A percentile compares a stretch with the other conserved stretches of the same genome.
phyloP scores from a whole-genome alignment of 352 stramenopile genomes.

The Hyphochytrium catenoides region DNA sequence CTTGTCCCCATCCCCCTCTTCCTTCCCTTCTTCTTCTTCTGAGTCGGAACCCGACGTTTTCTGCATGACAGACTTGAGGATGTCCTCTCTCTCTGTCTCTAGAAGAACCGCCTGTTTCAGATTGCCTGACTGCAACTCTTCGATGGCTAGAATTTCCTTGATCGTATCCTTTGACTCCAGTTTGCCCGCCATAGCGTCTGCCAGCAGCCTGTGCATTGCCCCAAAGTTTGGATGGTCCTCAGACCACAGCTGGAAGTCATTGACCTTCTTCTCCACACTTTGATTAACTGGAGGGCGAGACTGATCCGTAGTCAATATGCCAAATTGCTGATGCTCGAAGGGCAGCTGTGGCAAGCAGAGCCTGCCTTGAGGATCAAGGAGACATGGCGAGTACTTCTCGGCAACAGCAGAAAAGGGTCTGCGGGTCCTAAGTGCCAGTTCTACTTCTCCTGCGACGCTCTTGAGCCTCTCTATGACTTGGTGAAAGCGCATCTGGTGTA shows the following conservation, averaged over 20 bases:
- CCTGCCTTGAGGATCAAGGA: background rate
- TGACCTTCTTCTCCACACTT: slow-evolving; percentile 1
- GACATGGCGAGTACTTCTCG: slow-evolving; percentile 7
- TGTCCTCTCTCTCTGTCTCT: too few species aligned
- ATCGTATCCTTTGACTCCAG: slow-evolving; percentile 66
- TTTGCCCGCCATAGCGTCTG: slow-evolving; percentile 60
- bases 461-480: too few species aligned
- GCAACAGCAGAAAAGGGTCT: too few species aligned
- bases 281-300: background rate
- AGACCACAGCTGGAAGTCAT: slow-evolving; percentile 21
- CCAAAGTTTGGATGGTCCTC: slow-evolving; percentile 42
- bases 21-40: too few species aligned
- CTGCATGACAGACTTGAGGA: too few species aligned
- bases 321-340: slow-evolving; percentile 17
- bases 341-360: slow-evolving; percentile 29
- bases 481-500: too few species aligned
- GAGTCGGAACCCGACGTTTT: too few species aligned
- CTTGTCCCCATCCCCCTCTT: too few species aligned
- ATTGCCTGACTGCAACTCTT: too few species aligned
- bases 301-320: slow-evolving; percentile 1
- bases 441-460: too few species aligned
- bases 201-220: slow-evolving; percentile 60
- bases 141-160: slow-evolving; percentile 47
- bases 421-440: too few species aligned
- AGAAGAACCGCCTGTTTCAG: too few species aligned